Evolutionary conservation across 1,139 yeast genomes (phyloP), one percentile per base, ranked within the genome.

Genomic region (Entelexis sorbosivorans): DNA sequence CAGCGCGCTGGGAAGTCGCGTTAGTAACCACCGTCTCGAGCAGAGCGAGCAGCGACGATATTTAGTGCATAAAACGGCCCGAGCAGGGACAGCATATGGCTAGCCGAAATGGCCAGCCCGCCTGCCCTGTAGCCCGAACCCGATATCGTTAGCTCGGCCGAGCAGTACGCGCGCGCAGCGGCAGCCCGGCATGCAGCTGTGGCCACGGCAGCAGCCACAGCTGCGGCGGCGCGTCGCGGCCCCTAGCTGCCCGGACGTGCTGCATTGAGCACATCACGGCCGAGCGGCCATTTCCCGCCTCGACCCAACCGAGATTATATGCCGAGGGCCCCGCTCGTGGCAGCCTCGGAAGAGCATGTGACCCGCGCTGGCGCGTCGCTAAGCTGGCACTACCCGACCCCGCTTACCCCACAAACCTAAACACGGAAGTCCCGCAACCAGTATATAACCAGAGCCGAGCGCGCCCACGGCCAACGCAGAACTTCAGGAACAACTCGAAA

Each of bases 351-450:
- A 20, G 31, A 42, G 29, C 44, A 40, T 40, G 44, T 40, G 44
- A 40, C 17, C 44, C 34, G 34, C 16, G 8, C 16, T 40, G 22
- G 33, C n/a, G 33, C 16, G n/a, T 19, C 26, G 34, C 26, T 22
- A 29, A 19, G 26, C 44, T 29, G 44, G 44, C 19, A 14, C 13
- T 6, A 31, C 35, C 45, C 45, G 45, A 42, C 45, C 45, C 45
- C 45, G 45, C 45, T 44, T 44, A 44, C 47, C 47, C 47, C 47
- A 44, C 47, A 33, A 43, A 44, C 39, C 47, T 44, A 33, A 34
- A 44, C 26, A 16, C 44, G 39, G 34, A 29, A 39, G 20, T 31
- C 45, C 38, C 36, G 29, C 36, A 31, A 42, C 14, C 17, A 34
- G 19, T 48, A 51, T 51, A 51, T 51, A 51, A 44, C 34, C 22